Conservation (phyloP, 2,329 filamentous ascomycete species). For the Xylaria sp. region DNA sequence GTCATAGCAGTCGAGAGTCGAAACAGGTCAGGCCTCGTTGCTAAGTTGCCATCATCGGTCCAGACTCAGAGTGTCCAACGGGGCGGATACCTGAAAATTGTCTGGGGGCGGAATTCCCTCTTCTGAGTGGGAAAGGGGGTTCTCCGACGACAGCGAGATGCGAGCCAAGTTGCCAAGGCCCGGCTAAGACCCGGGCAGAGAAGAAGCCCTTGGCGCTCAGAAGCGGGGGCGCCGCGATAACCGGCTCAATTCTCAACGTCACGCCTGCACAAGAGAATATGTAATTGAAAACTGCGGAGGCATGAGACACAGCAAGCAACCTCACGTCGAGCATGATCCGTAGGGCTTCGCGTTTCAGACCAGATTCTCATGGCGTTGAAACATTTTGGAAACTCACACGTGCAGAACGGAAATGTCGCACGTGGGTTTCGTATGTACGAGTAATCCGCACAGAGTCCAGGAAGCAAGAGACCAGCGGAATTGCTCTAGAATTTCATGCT, state of each 20-base stretch:
- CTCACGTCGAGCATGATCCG: too few relatives aligned
- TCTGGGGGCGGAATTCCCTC: background rate
- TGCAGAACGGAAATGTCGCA: too few relatives aligned
- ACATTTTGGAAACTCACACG: too few relatives aligned
- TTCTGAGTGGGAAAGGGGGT: background rate
- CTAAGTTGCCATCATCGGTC: too few relatives aligned
- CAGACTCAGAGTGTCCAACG: background rate
- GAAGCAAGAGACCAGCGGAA: too few relatives aligned
- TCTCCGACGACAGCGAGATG: background rate
- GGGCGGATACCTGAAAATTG: background rate
- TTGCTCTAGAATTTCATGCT: too few relatives aligned
- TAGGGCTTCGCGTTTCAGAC: too few relatives aligned
- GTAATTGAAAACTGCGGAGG: background rate
- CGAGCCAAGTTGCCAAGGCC: background rate
- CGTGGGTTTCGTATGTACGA: too few relatives aligned
- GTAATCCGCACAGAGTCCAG: too few relatives aligned
- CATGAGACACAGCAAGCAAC: too few relatives aligned
- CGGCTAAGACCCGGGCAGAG: background rate
- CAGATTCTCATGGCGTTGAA: too few relatives aligned
- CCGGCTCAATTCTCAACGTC: background rate
- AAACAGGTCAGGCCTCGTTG: background rate
- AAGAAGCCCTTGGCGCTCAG: background rate
- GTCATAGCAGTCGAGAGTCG: background rate
- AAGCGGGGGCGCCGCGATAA: background rate
- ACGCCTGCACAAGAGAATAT: background rate